Conservation (phyloP, 1,284 basidiomycete species). For the Cutaneotrichosporon sp. region DNA sequence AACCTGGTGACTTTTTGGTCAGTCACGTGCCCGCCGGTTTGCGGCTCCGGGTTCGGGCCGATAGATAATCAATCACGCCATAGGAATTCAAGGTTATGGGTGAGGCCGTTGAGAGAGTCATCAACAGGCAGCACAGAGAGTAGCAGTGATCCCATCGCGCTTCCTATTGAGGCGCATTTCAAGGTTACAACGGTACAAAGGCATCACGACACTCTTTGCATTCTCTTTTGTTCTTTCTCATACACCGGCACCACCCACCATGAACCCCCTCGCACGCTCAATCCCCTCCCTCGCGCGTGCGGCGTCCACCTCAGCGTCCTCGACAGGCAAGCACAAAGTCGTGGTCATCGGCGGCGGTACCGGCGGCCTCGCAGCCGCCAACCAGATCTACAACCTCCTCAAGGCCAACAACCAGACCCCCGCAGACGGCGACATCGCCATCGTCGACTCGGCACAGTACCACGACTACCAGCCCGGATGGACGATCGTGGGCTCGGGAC, state of each 20-base stretch:
- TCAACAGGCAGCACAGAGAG: no score
- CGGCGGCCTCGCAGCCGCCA: slow-evolving; percentile 70
- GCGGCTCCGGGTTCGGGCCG: no score
- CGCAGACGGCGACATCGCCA: slow-evolving; percentile 69
- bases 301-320: slow-evolving; percentile 35
- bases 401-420: slow-evolving; percentile 63
- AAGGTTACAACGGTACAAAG: no score
- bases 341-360: slow-evolving; percentile 55
- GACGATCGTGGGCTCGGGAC: slow-evolving; percentile 88
- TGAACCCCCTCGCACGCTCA: not conserved
- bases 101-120: no score
- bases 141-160: no score
- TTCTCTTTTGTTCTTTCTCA: no score
- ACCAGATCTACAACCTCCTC: slow-evolving; percentile 77
- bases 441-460: slow-evolving; percentile 59
- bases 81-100: not conserved
- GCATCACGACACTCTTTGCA: no score
- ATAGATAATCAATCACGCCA: not conserved
- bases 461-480: slow-evolving; percentile 65
- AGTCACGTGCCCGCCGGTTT: no score
- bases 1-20: no score
- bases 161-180: no score
- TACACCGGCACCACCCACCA: no score
- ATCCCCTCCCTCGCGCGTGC: slow-evolving; percentile 12
- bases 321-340: slow-evolving; percentile 49